A percentile compares a stretch with the other conserved stretches of the same genome.
Conservation (phyloP, 192 early-diverging fungal genomes). For the Umbelopsis isabellina region DNA sequence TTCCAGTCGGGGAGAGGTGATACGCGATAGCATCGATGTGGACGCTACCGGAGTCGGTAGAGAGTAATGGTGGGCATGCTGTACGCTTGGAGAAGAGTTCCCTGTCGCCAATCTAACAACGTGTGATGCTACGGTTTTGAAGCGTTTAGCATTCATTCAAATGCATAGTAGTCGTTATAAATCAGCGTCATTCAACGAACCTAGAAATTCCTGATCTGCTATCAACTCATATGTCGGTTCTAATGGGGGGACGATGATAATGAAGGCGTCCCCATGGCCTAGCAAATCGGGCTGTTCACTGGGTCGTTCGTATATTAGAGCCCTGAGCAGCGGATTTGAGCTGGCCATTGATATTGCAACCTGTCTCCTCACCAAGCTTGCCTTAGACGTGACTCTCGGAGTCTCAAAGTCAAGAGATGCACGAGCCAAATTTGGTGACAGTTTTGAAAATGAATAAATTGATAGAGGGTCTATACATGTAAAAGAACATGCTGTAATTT, state of each 20-base stretch:
- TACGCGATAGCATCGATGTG: conserved; percentile 23
- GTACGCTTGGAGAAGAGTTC: background rate
- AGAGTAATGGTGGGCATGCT: background rate
- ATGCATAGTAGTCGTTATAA: background rate
- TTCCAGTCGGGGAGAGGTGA: conserved; percentile 23
- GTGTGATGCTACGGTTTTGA: background rate
- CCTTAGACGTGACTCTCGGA: conserved; percentile 7
- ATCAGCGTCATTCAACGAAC: background rate
- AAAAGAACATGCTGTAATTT: no score
- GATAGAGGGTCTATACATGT: background rate
- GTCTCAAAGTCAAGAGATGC: background rate
- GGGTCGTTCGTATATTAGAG: background rate
- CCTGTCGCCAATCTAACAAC: background rate
- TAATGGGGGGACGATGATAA: conserved; percentile 9
- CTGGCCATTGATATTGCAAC: background rate
- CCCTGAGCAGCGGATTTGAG: conserved; percentile 19
- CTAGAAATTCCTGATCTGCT: conserved; percentile 23
- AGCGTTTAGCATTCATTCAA: background rate
- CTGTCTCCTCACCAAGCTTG: background rate
- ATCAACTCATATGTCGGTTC: conserved; percentile 2
- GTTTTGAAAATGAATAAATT: background rate
- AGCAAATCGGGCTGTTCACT: background rate
- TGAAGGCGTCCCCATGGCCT: conserved; percentile 5
- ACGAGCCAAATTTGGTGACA: background rate
- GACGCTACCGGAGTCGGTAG: conserved; percentile 3